A percentile compares a stretch with the other conserved stretches of the same genome.
Conservation (phyloP, 2,329 filamentous ascomycete species). For the Microcyclospora pomicola region DNA sequence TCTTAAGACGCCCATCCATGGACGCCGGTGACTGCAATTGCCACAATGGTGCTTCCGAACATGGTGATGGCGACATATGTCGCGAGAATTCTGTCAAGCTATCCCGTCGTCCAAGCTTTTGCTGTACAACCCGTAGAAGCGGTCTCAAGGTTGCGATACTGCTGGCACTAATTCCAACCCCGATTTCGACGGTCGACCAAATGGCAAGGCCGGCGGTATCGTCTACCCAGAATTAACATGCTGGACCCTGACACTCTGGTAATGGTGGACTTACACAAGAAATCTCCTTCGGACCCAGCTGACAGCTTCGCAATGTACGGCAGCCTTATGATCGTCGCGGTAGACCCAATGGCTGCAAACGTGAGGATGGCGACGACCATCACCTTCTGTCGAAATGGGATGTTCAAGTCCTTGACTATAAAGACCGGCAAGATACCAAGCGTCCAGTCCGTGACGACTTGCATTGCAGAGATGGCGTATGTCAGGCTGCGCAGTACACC, state of each 20-base stretch:
- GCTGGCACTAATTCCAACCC: slow-evolving; percentile 27
- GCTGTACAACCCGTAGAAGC: slow-evolving; percentile 25
- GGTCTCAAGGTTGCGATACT: slow-evolving; percentile 37
- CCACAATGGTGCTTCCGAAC: too few species aligned
- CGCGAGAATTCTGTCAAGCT: not conserved
- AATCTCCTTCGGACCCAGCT: slow-evolving; percentile 24
- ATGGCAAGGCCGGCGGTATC: slow-evolving; percentile 28
- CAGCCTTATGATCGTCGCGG: slow-evolving; percentile 35
- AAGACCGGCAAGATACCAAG: slow-evolving; percentile 29
- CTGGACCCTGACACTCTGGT: slow-evolving; percentile 6
- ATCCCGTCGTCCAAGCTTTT: slow-evolving; percentile 3
- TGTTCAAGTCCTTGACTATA: slow-evolving; percentile 29
- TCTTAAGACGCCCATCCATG: too few species aligned
- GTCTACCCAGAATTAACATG: slow-evolving; percentile 12
- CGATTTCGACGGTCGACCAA: slow-evolving; percentile 22
- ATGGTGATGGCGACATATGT: too few species aligned
- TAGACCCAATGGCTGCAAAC: slow-evolving; percentile 37
- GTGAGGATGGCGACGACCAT: slow-evolving; percentile 26
- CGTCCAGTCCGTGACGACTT: slow-evolving; percentile 29
- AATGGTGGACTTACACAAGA: slow-evolving; percentile 25
- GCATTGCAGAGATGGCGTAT: slow-evolving; percentile 21
- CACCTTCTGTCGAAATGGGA: slow-evolving; percentile 25
- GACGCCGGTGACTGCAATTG: too few species aligned
- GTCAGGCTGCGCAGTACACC: slow-evolving; percentile 34
- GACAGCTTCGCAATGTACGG: slow-evolving; percentile 27